Percentiles rank a stretch among this genome's conserved stretches.
phyloP scores from a whole-genome alignment of 2,329 filamentous ascomycete genomes.

The Fusarium kyushuense region DNA sequence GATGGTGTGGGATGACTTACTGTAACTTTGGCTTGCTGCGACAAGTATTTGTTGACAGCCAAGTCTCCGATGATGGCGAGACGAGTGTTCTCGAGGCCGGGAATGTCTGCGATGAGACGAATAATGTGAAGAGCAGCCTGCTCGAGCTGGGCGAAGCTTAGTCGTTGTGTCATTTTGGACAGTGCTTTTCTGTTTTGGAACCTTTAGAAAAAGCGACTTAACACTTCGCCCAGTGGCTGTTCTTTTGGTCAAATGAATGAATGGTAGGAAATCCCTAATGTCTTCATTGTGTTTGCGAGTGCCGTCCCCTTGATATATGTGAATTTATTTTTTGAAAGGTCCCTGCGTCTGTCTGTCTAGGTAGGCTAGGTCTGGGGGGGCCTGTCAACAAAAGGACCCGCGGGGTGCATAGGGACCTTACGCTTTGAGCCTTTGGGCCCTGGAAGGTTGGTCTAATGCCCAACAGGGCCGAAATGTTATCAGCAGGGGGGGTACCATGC shows the following conservation, averaged over 20 bases:
- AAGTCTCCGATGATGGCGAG: conserved; percentile 47
- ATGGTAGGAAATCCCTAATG: background rate
- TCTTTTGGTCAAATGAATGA: background rate
- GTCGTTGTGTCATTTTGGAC: conserved; percentile 40
- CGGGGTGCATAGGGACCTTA: conserved; percentile 24
- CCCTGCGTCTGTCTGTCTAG: conserved; percentile 9
- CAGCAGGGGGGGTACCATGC: conserved; percentile 26
- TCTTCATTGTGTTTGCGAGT: background rate
- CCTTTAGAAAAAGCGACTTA: conserved; percentile 30
- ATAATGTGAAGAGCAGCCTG: conserved; percentile 87
- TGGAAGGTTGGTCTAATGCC: conserved; percentile 22
- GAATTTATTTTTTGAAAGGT: background rate
- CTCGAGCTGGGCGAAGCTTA: conserved; percentile 62
- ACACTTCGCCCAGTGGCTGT: conserved; percentile 32
- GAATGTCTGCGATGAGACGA: conserved; percentile 76
- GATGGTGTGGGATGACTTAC: conserved; percentile 23
- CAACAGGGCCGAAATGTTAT: conserved; percentile 23
- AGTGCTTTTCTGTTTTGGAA: conserved; percentile 17
- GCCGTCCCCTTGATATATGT: conserved; percentile 30
- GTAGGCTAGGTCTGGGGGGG: background rate
- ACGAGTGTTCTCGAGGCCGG: conserved; percentile 47
- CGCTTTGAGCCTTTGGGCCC: conserved; percentile 1
- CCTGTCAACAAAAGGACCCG: conserved; percentile 15
- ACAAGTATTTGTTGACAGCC: conserved; percentile 47
- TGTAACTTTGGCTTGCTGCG: conserved; percentile 28